Evolutionary conservation across 2,329 filamentous ascomycete genomes (phyloP).

Genomic region (Aspergillus sp.): DNA sequence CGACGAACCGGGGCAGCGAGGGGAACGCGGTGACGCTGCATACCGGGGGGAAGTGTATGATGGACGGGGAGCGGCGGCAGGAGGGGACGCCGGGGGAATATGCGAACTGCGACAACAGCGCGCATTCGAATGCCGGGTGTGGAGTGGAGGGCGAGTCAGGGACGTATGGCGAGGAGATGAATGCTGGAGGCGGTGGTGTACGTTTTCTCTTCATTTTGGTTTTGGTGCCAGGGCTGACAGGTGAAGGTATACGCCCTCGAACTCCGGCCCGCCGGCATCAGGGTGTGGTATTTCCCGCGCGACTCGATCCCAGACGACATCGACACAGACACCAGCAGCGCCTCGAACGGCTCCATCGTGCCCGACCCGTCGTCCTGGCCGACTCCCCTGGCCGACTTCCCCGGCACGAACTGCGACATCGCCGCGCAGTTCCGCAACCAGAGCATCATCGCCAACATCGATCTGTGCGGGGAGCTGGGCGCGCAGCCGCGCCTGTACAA

Average conservation of each 20-base stretch:
- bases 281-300: constrained; percentile 53
- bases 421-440: constrained; percentile 53
- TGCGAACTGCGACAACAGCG: constrained; percentile 43
- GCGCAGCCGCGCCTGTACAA: constrained; percentile 25
- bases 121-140: constrained; percentile 49
- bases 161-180: constrained; percentile 46
- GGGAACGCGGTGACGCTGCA: constrained; percentile 55
- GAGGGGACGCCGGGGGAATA: constrained; percentile 36
- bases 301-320: constrained; percentile 45
- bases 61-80: constrained; percentile 45
- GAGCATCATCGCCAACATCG: constrained; percentile 58
- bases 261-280: constrained; percentile 51
- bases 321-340: constrained; percentile 14
- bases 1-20: constrained; percentile 44
- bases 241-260: constrained; percentile 49
- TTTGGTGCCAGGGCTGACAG: no score
- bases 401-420: constrained; percentile 53
- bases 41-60: constrained; percentile 47
- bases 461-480: constrained; percentile 52
- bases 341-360: constrained; percentile 24
- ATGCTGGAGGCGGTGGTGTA: constrained; percentile 46
- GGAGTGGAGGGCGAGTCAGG: constrained; percentile 38
- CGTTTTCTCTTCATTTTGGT: constrained; percentile 7
- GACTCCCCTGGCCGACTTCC: constrained; percentile 55
- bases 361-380: constrained; percentile 58